phyloP scores from a whole-genome alignment of 2,329 filamentous ascomycete species.

The Rhynchosporium graminicola region DNA sequence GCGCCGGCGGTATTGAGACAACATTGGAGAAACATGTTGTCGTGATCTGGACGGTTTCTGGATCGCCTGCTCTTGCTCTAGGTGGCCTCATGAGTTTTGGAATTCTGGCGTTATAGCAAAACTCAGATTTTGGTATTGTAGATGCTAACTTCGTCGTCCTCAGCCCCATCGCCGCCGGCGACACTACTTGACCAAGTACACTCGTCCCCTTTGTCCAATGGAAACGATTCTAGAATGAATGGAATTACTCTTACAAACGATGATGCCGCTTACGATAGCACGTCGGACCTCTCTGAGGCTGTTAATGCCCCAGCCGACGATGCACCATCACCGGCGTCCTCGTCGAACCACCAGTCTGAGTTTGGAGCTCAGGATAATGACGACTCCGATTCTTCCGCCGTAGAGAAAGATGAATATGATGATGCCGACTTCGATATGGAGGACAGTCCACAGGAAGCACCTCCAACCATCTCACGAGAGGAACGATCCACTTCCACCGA shows the following conservation, averaged over 20 bases:
- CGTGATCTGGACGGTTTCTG: conserved; percentile 24
- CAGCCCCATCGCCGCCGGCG: conserved; percentile 59
- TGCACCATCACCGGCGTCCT: conserved; percentile 50
- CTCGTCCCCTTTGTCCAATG: conserved; percentile 66
- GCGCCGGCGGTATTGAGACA: conserved; percentile 35
- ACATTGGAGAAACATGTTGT: conserved; percentile 17
- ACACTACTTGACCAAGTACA: conserved; percentile 63
- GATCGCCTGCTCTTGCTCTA: conserved; percentile 34
- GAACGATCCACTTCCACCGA: conserved; percentile 68
- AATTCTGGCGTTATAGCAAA: conserved; percentile 27
- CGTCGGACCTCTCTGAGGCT: conserved; percentile 76
- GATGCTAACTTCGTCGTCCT: conserved; percentile 51
- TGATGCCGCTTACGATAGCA: conserved; percentile 58
- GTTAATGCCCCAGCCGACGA: conserved; percentile 55
- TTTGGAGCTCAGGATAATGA: conserved; percentile 38
- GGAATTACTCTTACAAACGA: conserved; percentile 44
- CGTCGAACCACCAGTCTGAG: conserved; percentile 43
- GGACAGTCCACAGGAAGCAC: conserved; percentile 54
- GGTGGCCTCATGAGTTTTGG: conserved; percentile 25
- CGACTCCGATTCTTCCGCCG: conserved; percentile 37
- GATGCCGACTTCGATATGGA: conserved; percentile 77
- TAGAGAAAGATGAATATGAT: conserved; percentile 56
- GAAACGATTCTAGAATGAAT: conserved; percentile 59
- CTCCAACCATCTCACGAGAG: conserved; percentile 50
- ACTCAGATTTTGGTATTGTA: conserved; percentile 27